Evolutionary conservation across 495 filamentous ascomycete species (phyloP).

Genomic region (Trichoderma parareesei): DNA sequence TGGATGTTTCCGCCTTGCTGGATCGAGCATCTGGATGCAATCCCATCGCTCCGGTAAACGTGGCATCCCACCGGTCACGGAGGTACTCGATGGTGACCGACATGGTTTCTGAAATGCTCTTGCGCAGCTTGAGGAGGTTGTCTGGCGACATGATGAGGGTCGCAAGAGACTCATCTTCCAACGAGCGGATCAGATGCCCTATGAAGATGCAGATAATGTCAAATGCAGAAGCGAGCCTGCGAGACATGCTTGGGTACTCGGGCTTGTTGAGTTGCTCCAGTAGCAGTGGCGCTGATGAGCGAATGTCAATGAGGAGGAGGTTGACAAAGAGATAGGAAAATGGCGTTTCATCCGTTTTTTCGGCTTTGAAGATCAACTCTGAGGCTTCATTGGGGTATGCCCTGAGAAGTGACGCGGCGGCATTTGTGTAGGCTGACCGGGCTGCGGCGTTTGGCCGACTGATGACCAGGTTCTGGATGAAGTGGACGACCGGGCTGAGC

Average conservation of each 20-base stretch:
- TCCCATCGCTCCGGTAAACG: slow-evolving; percentile 44
- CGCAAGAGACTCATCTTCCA: slow-evolving; percentile 27
- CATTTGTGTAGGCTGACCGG: slow-evolving; percentile 41
- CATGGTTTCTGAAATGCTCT: slow-evolving; percentile 49
- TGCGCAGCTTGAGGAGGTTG: slow-evolving; percentile 49
- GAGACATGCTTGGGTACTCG: slow-evolving; percentile 37
- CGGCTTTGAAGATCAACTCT: slow-evolving; percentile 38
- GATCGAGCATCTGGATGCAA: slow-evolving; percentile 40
- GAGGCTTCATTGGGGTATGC: slow-evolving; percentile 35
- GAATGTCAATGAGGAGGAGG: slow-evolving; percentile 52
- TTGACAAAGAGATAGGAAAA: slow-evolving; percentile 53
- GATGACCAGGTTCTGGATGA: slow-evolving; percentile 35
- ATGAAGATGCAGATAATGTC: slow-evolving; percentile 53
- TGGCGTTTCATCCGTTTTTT: slow-evolving; percentile 32
- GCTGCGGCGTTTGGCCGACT: slow-evolving; percentile 39
- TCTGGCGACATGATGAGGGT: slow-evolving; percentile 37
- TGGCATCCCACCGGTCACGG: slow-evolving; percentile 56
- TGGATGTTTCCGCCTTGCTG: slow-evolving; percentile 21
- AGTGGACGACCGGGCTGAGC: slow-evolving; percentile 30
- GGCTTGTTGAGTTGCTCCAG: slow-evolving; percentile 44
- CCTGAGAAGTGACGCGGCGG: slow-evolving; percentile 45
- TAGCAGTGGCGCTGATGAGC: slow-evolving; percentile 51
- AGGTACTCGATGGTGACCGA: slow-evolving; percentile 54
- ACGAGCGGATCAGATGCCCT: slow-evolving; percentile 43
- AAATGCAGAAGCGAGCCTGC: slow-evolving; percentile 49